Base-by-base conservation (phyloP, 1,139 yeast genomes). In the Magnusiomyces suaveolens region DNA sequence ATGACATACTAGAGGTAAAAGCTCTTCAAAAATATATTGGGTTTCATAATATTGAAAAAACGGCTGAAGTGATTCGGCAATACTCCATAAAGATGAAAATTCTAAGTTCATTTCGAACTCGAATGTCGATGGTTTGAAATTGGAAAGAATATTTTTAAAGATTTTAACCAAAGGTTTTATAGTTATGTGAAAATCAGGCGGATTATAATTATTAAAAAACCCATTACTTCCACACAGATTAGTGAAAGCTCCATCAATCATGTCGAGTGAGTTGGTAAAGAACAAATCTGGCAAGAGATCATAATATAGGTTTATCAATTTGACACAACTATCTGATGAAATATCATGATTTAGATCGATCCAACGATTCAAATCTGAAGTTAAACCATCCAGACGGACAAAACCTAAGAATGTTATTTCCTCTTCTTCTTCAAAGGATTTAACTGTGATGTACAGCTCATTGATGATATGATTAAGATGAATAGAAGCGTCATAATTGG, bases 301-400 rank as follows among this genome's bases (percentile, higher is more conserved):
- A 65, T 82, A 90, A 64, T 82, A 90, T 1, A 88, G 86, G 55
- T 76, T 74, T 0, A 89, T 82, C 53, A 92, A 75, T 2, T 79
- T 74, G 36, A 82, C 75, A 56, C 92, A 75, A 50, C 83, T 71
- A 1, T 74, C 65, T 21, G 88, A 63, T 0, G 98, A 97, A 75
- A 92, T 77, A 54, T 84, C 87, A 63, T 86, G 83, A 66, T 88
- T 88, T 81, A 86, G 83, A 59, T 79, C 79, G 58, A 89, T 70
- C 81, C 96, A 86, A 47, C 86, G 83, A 55, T 82, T 77, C 59
- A 92, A 75, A 66, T 89, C 97, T n/a, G n/a, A n/a, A n/a, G n/a
- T n/a, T n/a, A n/a, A n/a, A n/a, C n/a, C n/a, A n/a, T n/a, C n/a
- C n/a, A n/a, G n/a, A n/a, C n/a, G n/a, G n/a, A n/a, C n/a, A n/a